Evolutionary conservation across 2,329 filamentous ascomycete species (phyloP), one percentile per base, ranked within the genome.

Genomic region (Pestalotiopsis sp.): DNA sequence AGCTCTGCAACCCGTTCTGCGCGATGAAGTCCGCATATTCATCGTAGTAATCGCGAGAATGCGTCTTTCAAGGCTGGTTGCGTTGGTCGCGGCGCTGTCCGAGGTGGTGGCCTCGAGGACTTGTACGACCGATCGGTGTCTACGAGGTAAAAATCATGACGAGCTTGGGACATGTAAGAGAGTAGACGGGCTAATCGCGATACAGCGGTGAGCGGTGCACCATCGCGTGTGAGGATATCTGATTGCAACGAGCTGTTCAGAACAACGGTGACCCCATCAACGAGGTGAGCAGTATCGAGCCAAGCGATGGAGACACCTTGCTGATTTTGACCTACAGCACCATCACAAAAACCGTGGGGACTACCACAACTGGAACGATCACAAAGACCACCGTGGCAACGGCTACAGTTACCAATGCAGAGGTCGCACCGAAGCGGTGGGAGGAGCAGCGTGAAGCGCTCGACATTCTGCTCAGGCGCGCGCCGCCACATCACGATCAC

Each of bases 381-480:
- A 70, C 68, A 23, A 69, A 36, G 20, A 72, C 70, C 11, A 70
- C 69, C 2, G 70, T 66, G n/a, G 68, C 69, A 38, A 67, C 69
- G 13, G 45, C 56, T 9, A 67, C 41, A 39, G 39, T 68, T 58
- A 66, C 69, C 9, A 52, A 57, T 27, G 57, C 71, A 41, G 31
- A 66, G 9, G 66, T 70, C 56, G 67, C 70, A 36, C 71, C 70
- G 9, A 72, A 67, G 60, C 66, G 69, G 67, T 73, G 70, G 72
- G 62, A 71, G 23, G 49, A 73, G 27, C 67, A 67, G 23, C 70
- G 69, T 36, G 72, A 74, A 39, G 68, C 70, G 36, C 38, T 72
- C 57, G 64, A 71, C 38, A 41, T 70, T 45, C 59, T 73, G 5
- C 59, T 71, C 23, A 68, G 70, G 64, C 57, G 66, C 13, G 59